Percentiles rank a stretch among this genome's conserved stretches.
phyloP scores from a whole-genome alignment of 2,329 filamentous ascomycete species.

The Biscogniauxia sp. region DNA sequence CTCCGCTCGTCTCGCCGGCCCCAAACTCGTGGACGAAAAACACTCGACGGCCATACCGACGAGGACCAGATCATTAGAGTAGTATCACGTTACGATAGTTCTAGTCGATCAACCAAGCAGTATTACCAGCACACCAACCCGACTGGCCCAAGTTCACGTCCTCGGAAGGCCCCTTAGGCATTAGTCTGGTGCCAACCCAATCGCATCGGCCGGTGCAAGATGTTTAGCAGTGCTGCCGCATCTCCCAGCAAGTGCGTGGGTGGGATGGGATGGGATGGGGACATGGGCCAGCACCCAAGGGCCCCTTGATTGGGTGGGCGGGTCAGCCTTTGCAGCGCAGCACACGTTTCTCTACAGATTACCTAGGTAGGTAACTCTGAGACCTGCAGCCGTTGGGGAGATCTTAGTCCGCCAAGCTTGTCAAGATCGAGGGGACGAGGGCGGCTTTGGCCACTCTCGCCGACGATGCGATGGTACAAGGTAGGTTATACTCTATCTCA shows the following conservation, averaged over 20 bases:
- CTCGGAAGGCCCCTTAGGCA: background rate
- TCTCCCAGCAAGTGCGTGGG: background rate
- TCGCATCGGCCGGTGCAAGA: background rate
- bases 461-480: background rate
- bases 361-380: no score
- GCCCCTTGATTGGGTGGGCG: background rate
- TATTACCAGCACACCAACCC: background rate
- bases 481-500: background rate
- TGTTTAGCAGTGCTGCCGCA: background rate
- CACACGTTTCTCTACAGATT: conserved; percentile 14
- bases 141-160: background rate
- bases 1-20: background rate
- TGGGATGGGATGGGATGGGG: background rate
- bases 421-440: conserved; percentile 1
- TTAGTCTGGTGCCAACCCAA: background rate
- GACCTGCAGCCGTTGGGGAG: conserved; percentile 22
- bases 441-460: background rate
- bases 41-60: background rate
- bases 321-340: conserved; percentile 12
- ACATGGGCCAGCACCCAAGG: background rate
- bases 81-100: background rate
- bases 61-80: background rate
- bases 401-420: conserved; percentile 18
- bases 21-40: background rate
- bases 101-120: background rate